Conservation (phyloP, 2,329 filamentous ascomycete species). For the Claviceps fusiformis region DNA sequence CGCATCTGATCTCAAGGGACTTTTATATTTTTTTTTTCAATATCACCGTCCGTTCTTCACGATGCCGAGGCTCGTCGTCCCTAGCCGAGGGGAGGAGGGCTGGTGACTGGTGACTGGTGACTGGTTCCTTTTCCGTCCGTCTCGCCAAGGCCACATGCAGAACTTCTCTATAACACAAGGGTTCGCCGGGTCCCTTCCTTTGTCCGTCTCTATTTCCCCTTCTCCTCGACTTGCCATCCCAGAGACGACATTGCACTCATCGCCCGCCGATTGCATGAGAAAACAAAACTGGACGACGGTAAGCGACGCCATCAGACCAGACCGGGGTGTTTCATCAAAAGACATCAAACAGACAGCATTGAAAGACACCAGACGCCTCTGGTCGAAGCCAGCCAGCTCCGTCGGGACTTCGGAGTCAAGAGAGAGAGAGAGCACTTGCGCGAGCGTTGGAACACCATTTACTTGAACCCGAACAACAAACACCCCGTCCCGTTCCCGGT, state of each 20-base stretch:
- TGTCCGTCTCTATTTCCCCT: neutral
- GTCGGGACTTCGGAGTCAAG: no score
- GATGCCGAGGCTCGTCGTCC: neutral
- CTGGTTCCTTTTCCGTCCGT: neutral
- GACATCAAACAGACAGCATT: no score
- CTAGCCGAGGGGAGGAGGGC: neutral
- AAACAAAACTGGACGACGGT: neutral
- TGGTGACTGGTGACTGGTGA: no score
- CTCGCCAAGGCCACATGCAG: neutral
- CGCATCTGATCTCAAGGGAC: neutral
- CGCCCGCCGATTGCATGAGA: neutral
- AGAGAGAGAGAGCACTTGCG: neutral
- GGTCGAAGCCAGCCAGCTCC: no score
- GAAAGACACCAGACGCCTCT: no score
- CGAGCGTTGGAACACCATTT: neutral
- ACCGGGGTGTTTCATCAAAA: neutral
- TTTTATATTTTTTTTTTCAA: no score
- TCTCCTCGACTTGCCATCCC: neutral
- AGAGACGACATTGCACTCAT: neutral
- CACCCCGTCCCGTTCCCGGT: neutral
- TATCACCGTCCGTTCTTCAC: neutral
- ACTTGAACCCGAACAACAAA: neutral
- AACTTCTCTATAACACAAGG: neutral
- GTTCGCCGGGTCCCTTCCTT: neutral
- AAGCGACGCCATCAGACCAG: neutral